phyloP scores from a whole-genome alignment of 345 rosid genomes.

The Excoecaria agallocha region DNA sequence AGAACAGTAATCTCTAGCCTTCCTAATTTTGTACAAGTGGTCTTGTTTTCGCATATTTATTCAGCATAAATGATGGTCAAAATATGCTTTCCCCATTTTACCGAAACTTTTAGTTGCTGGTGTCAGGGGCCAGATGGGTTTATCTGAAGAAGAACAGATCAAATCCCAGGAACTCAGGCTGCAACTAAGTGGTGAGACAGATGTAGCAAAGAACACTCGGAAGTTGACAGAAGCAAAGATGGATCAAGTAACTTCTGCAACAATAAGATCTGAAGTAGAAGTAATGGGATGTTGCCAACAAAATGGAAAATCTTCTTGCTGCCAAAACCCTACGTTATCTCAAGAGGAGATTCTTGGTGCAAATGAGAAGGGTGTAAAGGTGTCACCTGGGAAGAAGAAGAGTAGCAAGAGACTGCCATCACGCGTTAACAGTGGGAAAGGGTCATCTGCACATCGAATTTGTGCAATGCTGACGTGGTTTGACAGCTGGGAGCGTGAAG shows the following conservation, averaged over 20 bases:
- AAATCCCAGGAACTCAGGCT: constrained; percentile 56
- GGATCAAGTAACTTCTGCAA: constrained; percentile 18
- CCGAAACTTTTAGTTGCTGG: constrained; percentile 10
- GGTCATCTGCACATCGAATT: constrained; percentile 34
- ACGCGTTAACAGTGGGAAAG: constrained; percentile 40
- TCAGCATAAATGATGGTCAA: not conserved
- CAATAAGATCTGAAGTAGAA: constrained; percentile 38
- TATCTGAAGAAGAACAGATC: constrained; percentile 67
- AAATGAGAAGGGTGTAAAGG: constrained; percentile 26
- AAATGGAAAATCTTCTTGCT: constrained; percentile 54
- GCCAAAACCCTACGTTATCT: constrained; percentile 35
- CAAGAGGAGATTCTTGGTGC: constrained; percentile 27
- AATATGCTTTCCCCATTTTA: not conserved
- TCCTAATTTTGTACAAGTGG: no score
- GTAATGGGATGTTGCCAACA: constrained; percentile 54
- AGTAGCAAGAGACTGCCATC: constrained; percentile 34
- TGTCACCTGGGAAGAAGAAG: constrained; percentile 43
- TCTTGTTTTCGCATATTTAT: not conserved
- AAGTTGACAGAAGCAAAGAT: constrained; percentile 33
- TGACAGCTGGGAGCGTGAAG: constrained; percentile 88
- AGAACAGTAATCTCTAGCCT: no score
- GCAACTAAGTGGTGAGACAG: constrained; percentile 38
- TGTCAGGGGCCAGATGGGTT: constrained; percentile 89
- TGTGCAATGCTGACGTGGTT: constrained; percentile 60
- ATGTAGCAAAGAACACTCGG: constrained; percentile 23